Evolutionary conservation across 2,329 filamentous ascomycete genomes (phyloP), one percentile per base, ranked within the genome.

Genomic region (Aplosporella prunicola): DNA sequence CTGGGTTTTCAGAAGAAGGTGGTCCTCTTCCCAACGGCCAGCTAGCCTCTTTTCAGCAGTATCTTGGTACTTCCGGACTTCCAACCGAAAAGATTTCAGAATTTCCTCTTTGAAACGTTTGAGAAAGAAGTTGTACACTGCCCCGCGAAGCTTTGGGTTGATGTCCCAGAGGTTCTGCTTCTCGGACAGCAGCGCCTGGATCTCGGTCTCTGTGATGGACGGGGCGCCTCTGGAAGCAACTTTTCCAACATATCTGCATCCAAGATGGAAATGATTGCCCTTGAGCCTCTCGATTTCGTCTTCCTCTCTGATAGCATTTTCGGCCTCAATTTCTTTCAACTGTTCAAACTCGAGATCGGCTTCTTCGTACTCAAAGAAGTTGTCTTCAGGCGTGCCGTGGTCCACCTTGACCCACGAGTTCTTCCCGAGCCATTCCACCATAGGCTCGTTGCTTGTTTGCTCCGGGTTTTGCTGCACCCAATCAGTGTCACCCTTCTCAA

Each of bases 121-220:
- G 46, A 79, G 74, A 39, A 89, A 69, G 39, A 73, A 63, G 28
- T 74, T 71, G 56, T 88, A 93, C 0, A 89, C 64, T 0, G 68
- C 63, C 0, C 78, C 78, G 5, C 85, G 75, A 13, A 69, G 55
- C 3, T 60, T 54, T 0, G 58, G 47, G 0, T 69, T 66, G 9
- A 89, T 72, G 0, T 69, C 63, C 58, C 74, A 83, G 11, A 89
- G 56, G 46, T 88, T 69, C 0, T 64, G 33, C 15, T 56, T 54
- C 5, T 42, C 44, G 34, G 60, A 47, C 27, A 69, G 46, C 22
- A 62, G 47, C 29, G 61, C 44, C 35, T 61, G 41, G 24, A 67
- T 48, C 32, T 62, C 47, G 18, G 51, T 35, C 34, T 54, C 47
- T 0, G 47, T 58, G 55, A 34, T 10, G 15, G 10, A 13, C 2